Base-by-base conservation (phyloP, 1,284 basidiomycete species). In the Apiotrichum montevideense region DNA sequence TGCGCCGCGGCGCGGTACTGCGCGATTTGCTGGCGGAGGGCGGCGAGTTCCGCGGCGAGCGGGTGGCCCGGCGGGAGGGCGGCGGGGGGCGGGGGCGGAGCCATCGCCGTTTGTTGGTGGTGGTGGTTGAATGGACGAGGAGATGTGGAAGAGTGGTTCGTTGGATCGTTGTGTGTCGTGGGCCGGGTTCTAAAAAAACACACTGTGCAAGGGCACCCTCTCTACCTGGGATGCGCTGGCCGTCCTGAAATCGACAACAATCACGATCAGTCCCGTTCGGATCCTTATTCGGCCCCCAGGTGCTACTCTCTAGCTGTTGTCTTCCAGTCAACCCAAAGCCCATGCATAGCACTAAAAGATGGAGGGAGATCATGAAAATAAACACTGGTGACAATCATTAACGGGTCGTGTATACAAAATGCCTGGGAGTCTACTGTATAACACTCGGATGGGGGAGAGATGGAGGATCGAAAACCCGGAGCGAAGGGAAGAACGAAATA, bases 31-130 rank as follows among this genome's bases (percentile, higher is more conserved):
- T 78, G 73, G 53, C 84, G 81, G 21, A 88, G 79, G 58, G 83
- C 84, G 15, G 78, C 66, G 35, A 89, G 79, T 73, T 89, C 86
- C 35, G 82, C 73, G 9, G 81, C 78, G 33, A 88, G 78, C 10
- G 87, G 87, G 66, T 88, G 85, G 0, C 67, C 57, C 2, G 63
- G 33, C 1, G 68, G 63, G 2, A 75, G 63, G 33, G 52, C 46
- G 3, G 57, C 47, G 48, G 83, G 82, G 4, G 46, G 58, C 6
- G 52, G 21, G 7, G 41, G 15, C 13, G 41, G 34, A 14, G 15
- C 15, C 14, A 7, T 15, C 29, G 46, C 21, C 21, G 21, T 21
- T 21, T 21, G 21, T 35, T n/a, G 40, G 5, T 35, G 3, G n/a
- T 39, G 8, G 34, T 9, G 46, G 35, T n/a, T 15, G 15, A 14